Percentiles rank a stretch among this genome's conserved stretches.
These are phyloP conservation scores for Thuidium tamariscinum DNA, from an alignment of 225 moss, liverwort and hornwort genomes.

Conservation along the genomic window DNA sequence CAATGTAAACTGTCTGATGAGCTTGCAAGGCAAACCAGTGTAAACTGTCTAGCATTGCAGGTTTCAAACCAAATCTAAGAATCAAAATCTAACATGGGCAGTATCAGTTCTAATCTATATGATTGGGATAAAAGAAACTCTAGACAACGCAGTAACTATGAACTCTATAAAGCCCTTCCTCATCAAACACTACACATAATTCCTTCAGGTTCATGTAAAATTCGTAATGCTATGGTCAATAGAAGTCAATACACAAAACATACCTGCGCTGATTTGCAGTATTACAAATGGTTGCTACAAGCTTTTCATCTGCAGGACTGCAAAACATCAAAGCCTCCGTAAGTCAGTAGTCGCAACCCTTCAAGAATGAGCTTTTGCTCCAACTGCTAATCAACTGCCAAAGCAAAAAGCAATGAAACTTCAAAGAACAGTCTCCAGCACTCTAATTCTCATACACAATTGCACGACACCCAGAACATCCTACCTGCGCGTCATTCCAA, in stretches of 20 bases:
- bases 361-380: background rate
- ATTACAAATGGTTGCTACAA: conserved; percentile 79
- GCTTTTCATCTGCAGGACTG: conserved; percentile 95
- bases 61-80: background rate
- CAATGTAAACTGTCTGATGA: background rate
- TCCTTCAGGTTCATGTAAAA: background rate
- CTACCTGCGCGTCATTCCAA: conserved; percentile 98
- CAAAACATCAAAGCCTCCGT: background rate
- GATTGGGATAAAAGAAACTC: background rate
- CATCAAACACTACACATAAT: background rate
- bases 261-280: conserved; percentile 70
- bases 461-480: background rate
- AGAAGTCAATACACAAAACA: background rate
- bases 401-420: background rate
- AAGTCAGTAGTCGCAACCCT: background rate
- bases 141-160: background rate
- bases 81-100: background rate
- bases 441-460: background rate
- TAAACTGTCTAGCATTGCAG: background rate
- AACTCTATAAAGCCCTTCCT: background rate
- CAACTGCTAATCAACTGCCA: background rate
- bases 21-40: background rate
- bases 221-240: background rate
- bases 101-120: background rate
- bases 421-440: background rate